Base-by-base conservation (phyloP, 768 basidiomycete species). In the Russula virescens region DNA sequence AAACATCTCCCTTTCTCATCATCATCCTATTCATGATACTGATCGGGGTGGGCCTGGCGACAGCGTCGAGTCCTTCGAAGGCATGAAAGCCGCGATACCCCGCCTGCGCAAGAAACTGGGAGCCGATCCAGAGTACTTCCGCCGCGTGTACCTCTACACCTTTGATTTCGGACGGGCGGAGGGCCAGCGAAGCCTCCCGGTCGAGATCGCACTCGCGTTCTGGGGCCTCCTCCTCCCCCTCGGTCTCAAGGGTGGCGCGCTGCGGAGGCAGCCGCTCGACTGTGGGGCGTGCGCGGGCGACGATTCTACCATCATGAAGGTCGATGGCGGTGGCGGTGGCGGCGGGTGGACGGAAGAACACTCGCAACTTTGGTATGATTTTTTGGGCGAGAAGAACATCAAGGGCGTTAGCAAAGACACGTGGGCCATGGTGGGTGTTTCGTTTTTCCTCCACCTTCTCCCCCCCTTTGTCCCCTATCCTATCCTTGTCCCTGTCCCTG, bases 341-440 rank as follows among this genome's bases (percentile, higher is more conserved):
- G 38, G 38, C 13, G 87, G 87, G 3, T 92, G 88, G 86, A 78
- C 79, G 66, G 75, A 77, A 52, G 79, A 83, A 64, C 81, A 88
- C 69, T 82, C 80, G 18, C 71, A 82, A 26, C 83, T 82, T 82
- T 95, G 93, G 93, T 83, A 87, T 68, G 84, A 87, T n/a, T 95
- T 84, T 71, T 73, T 94, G 71, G 74, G 71, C 35, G 76, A 81
- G 70, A 86, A 82, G 66, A 85, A 84, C 1, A 78, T 78, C 23
- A 88, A 88, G 70, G 91, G 90, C 5, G 81, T 95, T 35, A 93
- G 89, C 75, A 91, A 89, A 75, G 92, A 93, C 75, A 90, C 89
- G 19, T 94, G 91, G 92, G 74, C 79, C 55, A 93, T 94, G 91
- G 91, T 89, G 53, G 47, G 85, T 75, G 16, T 31, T n/a, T 63